phyloP scores from a whole-genome alignment of 2,329 filamentous ascomycete genomes.

The Fusarium sp. region DNA sequence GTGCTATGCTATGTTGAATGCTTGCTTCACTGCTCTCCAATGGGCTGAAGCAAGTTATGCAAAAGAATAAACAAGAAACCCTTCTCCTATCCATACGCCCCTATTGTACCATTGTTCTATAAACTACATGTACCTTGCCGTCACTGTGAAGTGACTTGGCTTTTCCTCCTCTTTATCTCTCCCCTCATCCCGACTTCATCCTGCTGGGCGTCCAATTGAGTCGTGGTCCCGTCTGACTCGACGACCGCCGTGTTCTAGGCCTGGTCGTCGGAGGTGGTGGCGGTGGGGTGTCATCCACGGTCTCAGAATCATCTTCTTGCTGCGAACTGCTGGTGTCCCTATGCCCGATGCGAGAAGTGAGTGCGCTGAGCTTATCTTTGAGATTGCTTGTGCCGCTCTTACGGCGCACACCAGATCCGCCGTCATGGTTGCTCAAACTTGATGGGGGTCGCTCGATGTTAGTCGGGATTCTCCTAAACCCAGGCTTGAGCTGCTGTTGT shows the following conservation, averaged over 20 bases:
- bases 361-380: conserved; percentile 52
- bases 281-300: conserved; percentile 29
- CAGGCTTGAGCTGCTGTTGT: conserved; percentile 29
- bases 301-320: conserved; percentile 40
- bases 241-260: conserved; percentile 34
- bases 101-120: conserved; percentile 28
- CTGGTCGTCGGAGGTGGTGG: not conserved
- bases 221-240: conserved; percentile 33
- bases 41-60: conserved; percentile 10
- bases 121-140: conserved; percentile 11
- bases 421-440: conserved; percentile 47
- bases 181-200: conserved; percentile 24
- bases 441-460: conserved; percentile 48
- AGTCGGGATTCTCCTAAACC: conserved; percentile 41
- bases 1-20: conserved; percentile 24
- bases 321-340: conserved; percentile 36
- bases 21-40: conserved; percentile 7
- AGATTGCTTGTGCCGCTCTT: conserved; percentile 48
- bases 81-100: conserved; percentile 32
- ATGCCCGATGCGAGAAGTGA: conserved; percentile 48
- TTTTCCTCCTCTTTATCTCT: conserved; percentile 9
- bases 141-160: conserved; percentile 9
- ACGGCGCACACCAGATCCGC: conserved; percentile 41
- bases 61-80: conserved; percentile 29
- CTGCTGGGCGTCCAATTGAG: conserved; percentile 32